Percentiles rank a stretch among this genome's conserved stretches.
These are phyloP conservation scores for Mortierella sp. DNA, from an alignment of 371 early-diverging fungal species.

Conservation along the genomic window DNA sequence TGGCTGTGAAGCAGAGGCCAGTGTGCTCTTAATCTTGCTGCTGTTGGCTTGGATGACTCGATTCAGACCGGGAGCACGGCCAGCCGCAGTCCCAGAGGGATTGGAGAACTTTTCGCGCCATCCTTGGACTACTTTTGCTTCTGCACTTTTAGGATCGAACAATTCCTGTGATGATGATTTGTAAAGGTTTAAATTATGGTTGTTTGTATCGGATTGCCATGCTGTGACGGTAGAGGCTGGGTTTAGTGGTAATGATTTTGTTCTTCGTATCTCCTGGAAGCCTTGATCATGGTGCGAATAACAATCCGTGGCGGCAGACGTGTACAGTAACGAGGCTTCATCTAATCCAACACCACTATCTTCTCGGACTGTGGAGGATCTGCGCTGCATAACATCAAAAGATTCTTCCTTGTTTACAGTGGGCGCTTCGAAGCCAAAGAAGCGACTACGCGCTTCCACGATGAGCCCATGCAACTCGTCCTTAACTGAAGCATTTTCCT, in stretches of 20 bases:
- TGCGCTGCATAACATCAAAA: not conserved
- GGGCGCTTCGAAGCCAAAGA: conserved; percentile 35
- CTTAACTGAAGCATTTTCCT: not conserved
- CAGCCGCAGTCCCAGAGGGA: not conserved
- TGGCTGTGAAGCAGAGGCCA: not conserved
- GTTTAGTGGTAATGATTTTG: not conserved
- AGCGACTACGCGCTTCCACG: conserved; percentile 42
- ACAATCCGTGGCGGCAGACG: not conserved
- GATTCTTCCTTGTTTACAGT: not conserved
- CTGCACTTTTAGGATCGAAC: conserved; percentile 15
- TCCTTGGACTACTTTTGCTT: conserved; percentile 39
- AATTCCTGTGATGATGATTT: not conserved
- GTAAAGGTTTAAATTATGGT: too few relatives aligned
- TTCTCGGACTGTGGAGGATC: conserved; percentile 13
- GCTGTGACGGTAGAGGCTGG: not conserved
- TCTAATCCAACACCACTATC: conserved; percentile 50
- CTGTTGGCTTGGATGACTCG: conserved; percentile 26
- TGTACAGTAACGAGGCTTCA: conserved; percentile 2
- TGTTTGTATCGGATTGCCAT: not conserved
- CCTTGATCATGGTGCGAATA: not conserved
- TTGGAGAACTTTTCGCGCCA: conserved; percentile 54
- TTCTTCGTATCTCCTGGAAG: not conserved
- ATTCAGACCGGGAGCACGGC: conserved; percentile 21
- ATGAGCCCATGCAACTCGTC: not conserved
- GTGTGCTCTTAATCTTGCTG: not conserved